Conservation (phyloP, 2,329 filamentous ascomycete genomes). For the Lecanicillium sp. region DNA sequence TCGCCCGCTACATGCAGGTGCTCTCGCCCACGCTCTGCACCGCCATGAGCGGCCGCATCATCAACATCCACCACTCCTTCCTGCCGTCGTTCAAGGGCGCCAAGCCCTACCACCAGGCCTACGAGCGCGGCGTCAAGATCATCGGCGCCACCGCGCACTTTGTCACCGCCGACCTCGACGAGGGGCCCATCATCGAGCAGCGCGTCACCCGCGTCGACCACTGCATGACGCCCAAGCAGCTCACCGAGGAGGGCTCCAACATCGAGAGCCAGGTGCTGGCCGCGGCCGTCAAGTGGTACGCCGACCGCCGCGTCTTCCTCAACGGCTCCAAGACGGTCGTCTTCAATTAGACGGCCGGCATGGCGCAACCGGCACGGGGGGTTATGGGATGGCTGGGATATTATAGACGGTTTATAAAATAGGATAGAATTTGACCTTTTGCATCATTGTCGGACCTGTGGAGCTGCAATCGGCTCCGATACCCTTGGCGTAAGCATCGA, state of each 20-base stretch:
- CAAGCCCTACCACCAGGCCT: slow-evolving; percentile 83
- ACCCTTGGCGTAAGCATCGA: no score
- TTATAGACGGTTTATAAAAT: background rate
- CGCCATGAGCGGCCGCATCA: slow-evolving; percentile 78
- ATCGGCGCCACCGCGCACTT: slow-evolving; percentile 83
- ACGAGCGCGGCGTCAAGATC: slow-evolving; percentile 81
- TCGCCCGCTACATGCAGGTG: slow-evolving; percentile 86
- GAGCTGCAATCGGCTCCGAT: background rate
- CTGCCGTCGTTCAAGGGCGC: slow-evolving; percentile 83
- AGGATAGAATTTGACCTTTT: no score
- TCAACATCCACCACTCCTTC: slow-evolving; percentile 90
- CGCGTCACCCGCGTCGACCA: slow-evolving; percentile 72
- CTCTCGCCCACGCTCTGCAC: slow-evolving; percentile 67
- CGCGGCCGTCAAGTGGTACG: slow-evolving; percentile 77
- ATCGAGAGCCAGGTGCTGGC: slow-evolving; percentile 79
- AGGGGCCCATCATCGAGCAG: slow-evolving; percentile 86
- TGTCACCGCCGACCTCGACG: slow-evolving; percentile 77
- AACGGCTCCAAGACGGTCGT: slow-evolving; percentile 78
- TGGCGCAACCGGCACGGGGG: background rate
- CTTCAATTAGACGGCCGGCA: slow-evolving; percentile 36
- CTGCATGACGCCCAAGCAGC: slow-evolving; percentile 65
- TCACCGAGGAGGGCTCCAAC: slow-evolving; percentile 75
- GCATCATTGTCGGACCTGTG: no score
- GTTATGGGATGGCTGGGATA: background rate
- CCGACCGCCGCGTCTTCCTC: slow-evolving; percentile 69